phyloP scores from a whole-genome alignment of 2,329 filamentous ascomycete species.

The Apiospora arundinis region DNA sequence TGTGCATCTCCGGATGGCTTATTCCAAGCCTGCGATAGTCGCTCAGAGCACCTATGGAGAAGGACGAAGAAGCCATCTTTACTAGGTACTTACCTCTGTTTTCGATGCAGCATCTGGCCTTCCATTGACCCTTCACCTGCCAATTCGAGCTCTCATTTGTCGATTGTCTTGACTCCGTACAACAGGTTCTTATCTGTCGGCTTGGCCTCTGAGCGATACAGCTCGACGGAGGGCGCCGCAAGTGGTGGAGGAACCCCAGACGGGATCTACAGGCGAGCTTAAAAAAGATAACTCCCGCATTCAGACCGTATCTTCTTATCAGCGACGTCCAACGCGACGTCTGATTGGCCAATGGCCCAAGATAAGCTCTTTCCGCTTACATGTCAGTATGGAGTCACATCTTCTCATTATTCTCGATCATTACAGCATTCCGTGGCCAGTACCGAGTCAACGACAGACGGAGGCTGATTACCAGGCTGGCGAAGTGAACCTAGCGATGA shows the following conservation, averaged over 20 bases:
- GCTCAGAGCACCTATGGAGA: background rate
- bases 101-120: background rate
- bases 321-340: background rate
- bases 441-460: background rate
- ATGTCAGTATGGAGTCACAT: slow-evolving; percentile 15
- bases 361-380: slow-evolving; percentile 14
- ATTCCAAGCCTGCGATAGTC: background rate
- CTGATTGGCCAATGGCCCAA: slow-evolving; percentile 3
- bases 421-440: background rate
- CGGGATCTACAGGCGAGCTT: background rate
- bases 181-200: background rate
- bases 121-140: background rate
- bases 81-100: too few relatives aligned
- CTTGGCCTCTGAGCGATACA: background rate
- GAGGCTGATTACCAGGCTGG: background rate
- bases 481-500: background rate
- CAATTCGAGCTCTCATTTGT: background rate
- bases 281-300: slow-evolving; percentile 14
- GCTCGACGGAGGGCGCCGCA: background rate
- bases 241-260: background rate
- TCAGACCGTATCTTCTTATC: slow-evolving; percentile 3
- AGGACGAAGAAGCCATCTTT: too few relatives aligned
- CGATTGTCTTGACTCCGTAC: background rate
- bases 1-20: background rate
- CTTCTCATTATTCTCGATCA: background rate